A percentile compares a stretch with the other conserved stretches of the same genome.
phyloP scores from a whole-genome alignment of 371 early-diverging fungal species.

The Sporodiniella umbellata region DNA sequence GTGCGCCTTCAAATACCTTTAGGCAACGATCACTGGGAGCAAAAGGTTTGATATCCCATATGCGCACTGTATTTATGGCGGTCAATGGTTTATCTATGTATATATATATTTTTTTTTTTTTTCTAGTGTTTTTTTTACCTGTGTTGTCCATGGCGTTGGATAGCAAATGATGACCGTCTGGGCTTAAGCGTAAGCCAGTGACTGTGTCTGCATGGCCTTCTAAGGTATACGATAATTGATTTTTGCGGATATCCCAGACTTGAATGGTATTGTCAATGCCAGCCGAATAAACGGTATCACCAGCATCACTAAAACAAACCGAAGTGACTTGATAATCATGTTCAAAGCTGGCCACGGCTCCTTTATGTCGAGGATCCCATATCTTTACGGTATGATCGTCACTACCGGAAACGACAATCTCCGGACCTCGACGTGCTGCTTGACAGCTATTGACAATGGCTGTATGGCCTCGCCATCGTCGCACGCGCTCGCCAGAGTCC shows the following conservation, averaged over 20 bases:
- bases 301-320: conserved; percentile 74
- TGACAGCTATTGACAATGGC: conserved; percentile 74
- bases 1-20: conserved; percentile 82
- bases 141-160: conserved; percentile 93
- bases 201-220: conserved; percentile 89
- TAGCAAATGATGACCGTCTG: conserved; percentile 78
- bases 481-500: conserved; percentile 68
- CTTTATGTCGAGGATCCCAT: conserved; percentile 78
- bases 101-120: too few relatives aligned
- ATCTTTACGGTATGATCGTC: conserved; percentile 76
- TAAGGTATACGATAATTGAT: conserved; percentile 61
- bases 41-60: conserved; percentile 95
- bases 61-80: conserved; percentile 54
- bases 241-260: conserved; percentile 88
- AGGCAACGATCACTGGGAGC: conserved; percentile 63
- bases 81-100: too few relatives aligned
- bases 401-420: conserved; percentile 69
- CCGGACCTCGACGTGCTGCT: conserved; percentile 60
- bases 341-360: conserved; percentile 68
- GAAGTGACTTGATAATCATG: conserved; percentile 81
- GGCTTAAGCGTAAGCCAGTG: conserved; percentile 81
- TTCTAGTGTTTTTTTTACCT: conserved; percentile 34
- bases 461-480: conserved; percentile 74
- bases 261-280: conserved; percentile 89
- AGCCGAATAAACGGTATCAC: conserved; percentile 81